Evolutionary conservation across 805 yeast species (phyloP), one percentile per base, ranked within the genome.

Genomic region (Ogataea pignaliae): DNA sequence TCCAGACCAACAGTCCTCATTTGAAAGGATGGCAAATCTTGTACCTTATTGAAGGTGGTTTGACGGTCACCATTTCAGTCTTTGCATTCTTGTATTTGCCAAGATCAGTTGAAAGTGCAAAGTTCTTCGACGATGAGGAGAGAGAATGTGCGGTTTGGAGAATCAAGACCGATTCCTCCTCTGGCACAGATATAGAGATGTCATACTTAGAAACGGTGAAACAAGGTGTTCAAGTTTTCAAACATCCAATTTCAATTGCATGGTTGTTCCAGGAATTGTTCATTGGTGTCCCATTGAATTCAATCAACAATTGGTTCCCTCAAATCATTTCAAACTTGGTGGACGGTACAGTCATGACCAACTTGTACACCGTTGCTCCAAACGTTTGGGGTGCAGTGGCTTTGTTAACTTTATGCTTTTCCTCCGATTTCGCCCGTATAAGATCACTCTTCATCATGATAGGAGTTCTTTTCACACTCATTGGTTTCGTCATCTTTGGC

Each of bases 281-380:
- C 34, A 65, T 73, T 37, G 78, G 77, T 43, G 78, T 73, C 18
- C 78, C 78, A 2, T 56, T 73, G 30, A 71, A 70, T 46, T 71
- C 75, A n/a, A 65, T 70, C 45, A 68, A 69, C 43, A 72, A 70
- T 54, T 72, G 76, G 76, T 70, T 73, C 48, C 78, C 79, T 3
- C 78, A 72, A 50, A 69, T 69, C 46, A 60, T 69, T 41, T 57
- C 55, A 26, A 57, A 59, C 12, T 54, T 69, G 35, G 73, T 72
- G 14, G 66, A 67, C 40, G 68, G 72, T 2, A 60, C 70, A 1
- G 72, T 69, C 14, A 61, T 63, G 55, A 69, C 73, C 13, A 68
- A 69, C 47, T 56, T 69, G 38, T 66, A 59, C 51, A 65, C 78
- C 12, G 76, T 74, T 36, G 78, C 78, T 15, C 78, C 79, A 18